Base-by-base conservation (phyloP, 768 basidiomycete genomes). In the Leccinum subgranulosum region DNA sequence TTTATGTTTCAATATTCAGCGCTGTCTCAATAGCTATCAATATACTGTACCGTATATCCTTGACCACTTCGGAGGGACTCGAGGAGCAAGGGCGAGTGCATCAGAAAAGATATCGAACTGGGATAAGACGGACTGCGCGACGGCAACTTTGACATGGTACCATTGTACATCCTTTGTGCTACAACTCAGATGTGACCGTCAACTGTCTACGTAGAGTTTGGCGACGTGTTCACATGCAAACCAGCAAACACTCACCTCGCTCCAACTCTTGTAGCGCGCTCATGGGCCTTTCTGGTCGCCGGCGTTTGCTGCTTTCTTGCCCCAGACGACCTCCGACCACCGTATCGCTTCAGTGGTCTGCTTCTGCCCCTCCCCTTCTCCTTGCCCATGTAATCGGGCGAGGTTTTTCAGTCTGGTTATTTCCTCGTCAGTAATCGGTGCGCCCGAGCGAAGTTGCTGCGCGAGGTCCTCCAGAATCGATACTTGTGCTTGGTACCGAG, bases 381-480 rank as follows among this genome's bases (percentile, higher is more conserved):
- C 54, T 41, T 69, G 59, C 25, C 60, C 64, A n/a, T 72, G 72
- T 39, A 64, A 66, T 23, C 75, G 74, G 36, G 83, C 84, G 23
- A 90, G 78, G 53, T 75, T 79, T 64, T 78, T 79, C 53, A 89
- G 69, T 56, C 81, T 74, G 43, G 73, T 77, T 25, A 88, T 70
- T 62, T 88, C 87, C 33, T 74, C 79, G 61, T 73, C 70, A 3
- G 80, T 72, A 50, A 84, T 66, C 1, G 72, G 62, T 54, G 75
- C 76, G 52, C 77, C 76, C 2, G 80, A 76, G 34, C 77, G 76
- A 49, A 89, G 71, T 58, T 82, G 82, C 25, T 76, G 72, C 7
- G 76, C 76, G 54, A 88, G 78, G 52, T 83, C 82, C 56, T 84
- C 79, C 56, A 90, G 76, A 60, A 90, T 82, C 21, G 86, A 82